Percentiles rank a stretch among this genome's conserved stretches.
phyloP scores from a whole-genome alignment of 2,329 filamentous ascomycete genomes.

The Phialophora expanda region DNA sequence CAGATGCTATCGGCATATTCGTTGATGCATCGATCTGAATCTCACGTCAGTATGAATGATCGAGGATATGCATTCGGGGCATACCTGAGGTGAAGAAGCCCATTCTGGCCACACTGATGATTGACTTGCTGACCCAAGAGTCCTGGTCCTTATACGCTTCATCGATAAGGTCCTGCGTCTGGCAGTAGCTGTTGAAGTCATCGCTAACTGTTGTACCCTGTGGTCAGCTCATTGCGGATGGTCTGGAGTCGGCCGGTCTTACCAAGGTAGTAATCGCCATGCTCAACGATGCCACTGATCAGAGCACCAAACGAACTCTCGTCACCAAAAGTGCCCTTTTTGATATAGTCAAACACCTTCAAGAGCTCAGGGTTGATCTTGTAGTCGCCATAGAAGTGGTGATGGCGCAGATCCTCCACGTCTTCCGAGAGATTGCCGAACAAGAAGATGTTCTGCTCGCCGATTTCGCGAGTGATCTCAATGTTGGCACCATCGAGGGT shows the following conservation, averaged over 20 bases:
- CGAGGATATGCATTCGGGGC: background rate
- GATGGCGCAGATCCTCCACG: slow-evolving; percentile 92
- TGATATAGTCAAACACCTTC: slow-evolving; percentile 83
- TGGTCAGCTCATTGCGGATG: background rate
- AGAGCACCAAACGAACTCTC: slow-evolving; percentile 79
- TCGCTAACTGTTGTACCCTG: slow-evolving; percentile 71
- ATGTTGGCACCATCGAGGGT: slow-evolving; percentile 98
- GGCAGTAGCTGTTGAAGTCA: slow-evolving; percentile 93
- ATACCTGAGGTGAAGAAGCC: slow-evolving; percentile 83
- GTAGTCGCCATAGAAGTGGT: slow-evolving; percentile 82
- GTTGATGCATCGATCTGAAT: slow-evolving; percentile 81
- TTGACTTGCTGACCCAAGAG: slow-evolving; percentile 88
- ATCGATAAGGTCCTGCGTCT: slow-evolving; percentile 89
- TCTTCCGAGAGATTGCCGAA: slow-evolving; percentile 96
- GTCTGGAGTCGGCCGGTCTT: slow-evolving; percentile 6
- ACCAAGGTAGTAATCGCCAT: slow-evolving; percentile 90
- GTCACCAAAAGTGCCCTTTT: slow-evolving; percentile 79
- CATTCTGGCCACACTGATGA: slow-evolving; percentile 88
- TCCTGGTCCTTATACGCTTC: slow-evolving; percentile 91
- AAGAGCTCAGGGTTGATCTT: slow-evolving; percentile 75
- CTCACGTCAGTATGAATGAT: slow-evolving; percentile 13
- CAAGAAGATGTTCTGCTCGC: slow-evolving; percentile 97
- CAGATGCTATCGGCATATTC: slow-evolving; percentile 98
- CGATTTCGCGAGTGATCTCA: slow-evolving; percentile 96
- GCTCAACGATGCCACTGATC: slow-evolving; percentile 82